phyloP scores from a whole-genome alignment of 305 asterid genomes.

The Rubia occidens region DNA sequence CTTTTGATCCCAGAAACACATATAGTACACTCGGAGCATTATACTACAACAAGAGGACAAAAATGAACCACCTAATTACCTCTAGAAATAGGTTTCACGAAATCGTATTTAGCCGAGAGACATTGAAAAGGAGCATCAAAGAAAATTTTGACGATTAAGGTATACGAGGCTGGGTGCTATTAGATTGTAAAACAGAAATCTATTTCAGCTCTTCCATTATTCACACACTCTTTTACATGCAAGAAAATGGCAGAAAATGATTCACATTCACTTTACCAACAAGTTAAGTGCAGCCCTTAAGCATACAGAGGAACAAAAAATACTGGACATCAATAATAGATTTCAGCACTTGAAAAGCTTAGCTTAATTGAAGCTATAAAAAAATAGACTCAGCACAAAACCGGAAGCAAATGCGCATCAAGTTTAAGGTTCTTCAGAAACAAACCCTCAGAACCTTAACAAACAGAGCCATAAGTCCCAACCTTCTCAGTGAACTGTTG shows the following conservation, averaged over 20 bases:
- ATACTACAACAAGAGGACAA: conserved; percentile 4
- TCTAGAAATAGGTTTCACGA: not conserved
- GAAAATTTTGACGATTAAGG: not conserved
- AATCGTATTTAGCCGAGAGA: too few relatives aligned
- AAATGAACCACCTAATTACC: not conserved
- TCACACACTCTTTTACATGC: too few relatives aligned
- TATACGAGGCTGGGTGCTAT: too few relatives aligned
- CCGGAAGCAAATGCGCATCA: not conserved
- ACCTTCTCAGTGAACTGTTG: conserved; percentile 67
- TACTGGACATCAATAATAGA: too few relatives aligned
- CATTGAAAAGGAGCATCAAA: not conserved
- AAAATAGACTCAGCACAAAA: not conserved
- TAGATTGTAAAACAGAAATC: too few relatives aligned
- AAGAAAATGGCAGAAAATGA: too few relatives aligned
- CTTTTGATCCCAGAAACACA: not conserved
- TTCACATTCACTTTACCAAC: too few relatives aligned
- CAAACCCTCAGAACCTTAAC: conserved; percentile 79
- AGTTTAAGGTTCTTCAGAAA: conserved; percentile 10
- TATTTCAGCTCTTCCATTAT: too few relatives aligned
- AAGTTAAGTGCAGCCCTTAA: too few relatives aligned
- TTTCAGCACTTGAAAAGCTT: too few relatives aligned
- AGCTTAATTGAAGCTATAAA: not conserved
- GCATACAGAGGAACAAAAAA: too few relatives aligned
- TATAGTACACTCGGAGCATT: not conserved
- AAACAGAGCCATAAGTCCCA: conserved; percentile 63